phyloP scores from a whole-genome alignment of 1,284 basidiomycete species.

The Vanrija sp. region DNA sequence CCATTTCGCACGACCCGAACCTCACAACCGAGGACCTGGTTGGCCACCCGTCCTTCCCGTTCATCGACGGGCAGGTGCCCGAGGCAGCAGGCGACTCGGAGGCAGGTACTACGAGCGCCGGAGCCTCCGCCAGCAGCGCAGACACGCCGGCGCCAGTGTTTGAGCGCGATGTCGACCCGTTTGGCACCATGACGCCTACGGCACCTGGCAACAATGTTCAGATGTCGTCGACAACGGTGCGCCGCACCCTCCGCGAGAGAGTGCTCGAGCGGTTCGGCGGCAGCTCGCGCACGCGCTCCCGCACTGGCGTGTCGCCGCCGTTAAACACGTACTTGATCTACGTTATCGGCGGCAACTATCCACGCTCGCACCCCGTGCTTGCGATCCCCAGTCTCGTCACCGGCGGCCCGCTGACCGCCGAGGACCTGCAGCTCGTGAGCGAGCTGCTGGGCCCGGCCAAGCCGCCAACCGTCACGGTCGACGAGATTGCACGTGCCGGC shows the following conservation, averaged over 20 bases:
- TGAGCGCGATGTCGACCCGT: conserved; percentile 10
- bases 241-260: conserved; percentile 28
- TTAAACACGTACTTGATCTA: conserved; percentile 46
- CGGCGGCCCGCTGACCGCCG: conserved; percentile 53
- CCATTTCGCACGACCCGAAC: conserved; percentile 32
- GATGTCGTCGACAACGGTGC: not conserved
- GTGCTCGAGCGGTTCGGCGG: conserved; percentile 19
- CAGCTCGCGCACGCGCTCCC: conserved; percentile 7
- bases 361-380: conserved; percentile 76
- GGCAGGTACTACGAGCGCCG: not conserved
- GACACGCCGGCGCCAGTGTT: not conserved
- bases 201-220: not conserved
- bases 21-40: conserved; percentile 40
- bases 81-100: conserved; percentile 1
- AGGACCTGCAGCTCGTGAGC: conserved; percentile 70
- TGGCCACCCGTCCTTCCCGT: conserved; percentile 38
- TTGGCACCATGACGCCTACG: not conserved
- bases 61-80: conserved; percentile 36
- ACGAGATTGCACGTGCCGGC: conserved; percentile 75
- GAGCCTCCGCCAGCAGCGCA: not conserved
- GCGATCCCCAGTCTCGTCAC: conserved; percentile 65
- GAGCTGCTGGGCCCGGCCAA: conserved; percentile 42
- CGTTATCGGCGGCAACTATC: conserved; percentile 69
- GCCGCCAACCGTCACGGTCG: conserved; percentile 69
- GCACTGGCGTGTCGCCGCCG: conserved; percentile 11